Conservation (phyloP, 768 basidiomycete species). For the Hericium rajendrae region DNA sequence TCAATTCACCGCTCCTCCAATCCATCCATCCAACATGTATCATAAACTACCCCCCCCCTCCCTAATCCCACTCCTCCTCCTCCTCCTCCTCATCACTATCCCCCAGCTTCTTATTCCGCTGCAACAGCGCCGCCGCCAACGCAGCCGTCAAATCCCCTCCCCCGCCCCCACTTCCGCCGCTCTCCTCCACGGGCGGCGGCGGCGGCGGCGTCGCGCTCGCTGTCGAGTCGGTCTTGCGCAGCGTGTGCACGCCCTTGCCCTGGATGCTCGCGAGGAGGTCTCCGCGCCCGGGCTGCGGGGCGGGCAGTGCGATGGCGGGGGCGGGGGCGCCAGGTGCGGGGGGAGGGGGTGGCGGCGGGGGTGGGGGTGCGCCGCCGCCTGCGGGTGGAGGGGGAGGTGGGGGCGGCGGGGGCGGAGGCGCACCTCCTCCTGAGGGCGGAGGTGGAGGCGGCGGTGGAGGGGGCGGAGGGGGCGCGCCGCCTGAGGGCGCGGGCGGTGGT, state of each 20-base stretch:
- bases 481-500: slow-evolving; percentile 19
- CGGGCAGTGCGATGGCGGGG: slow-evolving; percentile 26
- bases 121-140: slow-evolving; percentile 72
- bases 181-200: slow-evolving; percentile 19
- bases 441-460: slow-evolving; percentile 23
- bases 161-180: slow-evolving; percentile 25
- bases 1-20: too few species aligned
- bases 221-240: slow-evolving; percentile 47
- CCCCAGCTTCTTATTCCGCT: slow-evolving; percentile 80
- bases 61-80: slow-evolving; percentile 19
- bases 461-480: slow-evolving; percentile 15
- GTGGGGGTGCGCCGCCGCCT: slow-evolving; percentile 6
- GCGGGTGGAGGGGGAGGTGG: slow-evolving; percentile 25
- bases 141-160: slow-evolving; percentile 75
- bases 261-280: slow-evolving; percentile 75
- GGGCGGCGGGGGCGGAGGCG: slow-evolving; percentile 34
- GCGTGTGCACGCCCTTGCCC: slow-evolving; percentile 62
- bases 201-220: slow-evolving; percentile 17
- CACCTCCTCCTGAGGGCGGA: slow-evolving; percentile 15
- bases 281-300: slow-evolving; percentile 49
- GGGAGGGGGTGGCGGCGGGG: slow-evolving; percentile 41
- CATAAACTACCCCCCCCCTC: neutral
- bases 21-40: neutral
- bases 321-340: slow-evolving; percentile 18
- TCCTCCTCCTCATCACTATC: slow-evolving; percentile 45